Evolutionary conservation across 805 yeast genomes (phyloP).

Genomic region (Ogataea trehalophila): DNA sequence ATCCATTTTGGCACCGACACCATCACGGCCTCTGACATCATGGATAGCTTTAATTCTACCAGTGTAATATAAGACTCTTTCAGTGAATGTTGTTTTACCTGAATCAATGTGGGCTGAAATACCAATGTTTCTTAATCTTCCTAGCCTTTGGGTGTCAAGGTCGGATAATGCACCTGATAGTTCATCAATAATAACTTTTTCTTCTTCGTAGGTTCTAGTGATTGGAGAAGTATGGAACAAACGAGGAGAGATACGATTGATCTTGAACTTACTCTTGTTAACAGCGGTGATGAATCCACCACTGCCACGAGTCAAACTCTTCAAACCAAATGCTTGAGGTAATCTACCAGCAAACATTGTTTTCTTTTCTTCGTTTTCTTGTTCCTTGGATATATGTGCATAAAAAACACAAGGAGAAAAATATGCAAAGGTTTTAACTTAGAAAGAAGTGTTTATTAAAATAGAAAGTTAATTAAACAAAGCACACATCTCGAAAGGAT

Average conservation of each 20-base stretch:
- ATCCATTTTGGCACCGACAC: conserved; percentile 99
- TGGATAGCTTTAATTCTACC: conserved; percentile 97
- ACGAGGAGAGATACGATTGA: conserved; percentile 12
- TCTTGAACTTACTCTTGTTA: neutral
- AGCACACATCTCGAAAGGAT: too few relatives aligned
- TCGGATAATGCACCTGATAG: conserved; percentile 45
- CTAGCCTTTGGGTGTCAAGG: conserved; percentile 46
- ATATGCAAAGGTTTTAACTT: too few relatives aligned
- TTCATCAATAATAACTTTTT: conserved; percentile 61
- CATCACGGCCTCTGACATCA: conserved; percentile 94
- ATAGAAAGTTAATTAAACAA: too few relatives aligned
- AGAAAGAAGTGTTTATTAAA: too few relatives aligned
- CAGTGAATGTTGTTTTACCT: conserved; percentile 97
- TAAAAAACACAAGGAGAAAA: neutral
- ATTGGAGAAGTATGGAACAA: conserved; percentile 30
- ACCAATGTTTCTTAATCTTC: conserved; percentile 85
- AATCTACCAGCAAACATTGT: conserved; percentile 5
- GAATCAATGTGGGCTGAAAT: conserved; percentile 98
- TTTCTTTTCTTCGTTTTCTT: too few relatives aligned
- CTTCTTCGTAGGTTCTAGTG: conserved; percentile 58
- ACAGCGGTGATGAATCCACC: neutral
- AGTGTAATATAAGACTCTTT: conserved; percentile 91
- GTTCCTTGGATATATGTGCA: neutral
- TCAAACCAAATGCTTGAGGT: conserved; percentile 4
- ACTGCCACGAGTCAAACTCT: conserved; percentile 2